These are phyloP conservation scores for Rhizodiscina lignyota DNA, from an alignment of 495 filamentous ascomycete species.

Conservation along the genomic window DNA sequence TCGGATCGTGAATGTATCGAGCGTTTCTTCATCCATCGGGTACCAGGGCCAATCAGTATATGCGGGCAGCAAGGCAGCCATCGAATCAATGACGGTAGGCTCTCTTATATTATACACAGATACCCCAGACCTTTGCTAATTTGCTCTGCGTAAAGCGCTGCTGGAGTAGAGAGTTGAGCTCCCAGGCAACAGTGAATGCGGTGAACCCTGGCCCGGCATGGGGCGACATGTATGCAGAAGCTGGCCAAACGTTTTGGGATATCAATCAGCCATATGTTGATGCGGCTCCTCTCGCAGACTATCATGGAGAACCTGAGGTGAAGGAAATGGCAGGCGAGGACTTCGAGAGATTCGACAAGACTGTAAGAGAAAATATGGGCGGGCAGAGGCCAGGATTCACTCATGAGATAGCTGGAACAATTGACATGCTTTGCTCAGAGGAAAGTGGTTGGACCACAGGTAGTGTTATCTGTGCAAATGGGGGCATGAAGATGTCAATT, in stretches of 20 bases:
- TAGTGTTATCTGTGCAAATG: slow-evolving; percentile 75
- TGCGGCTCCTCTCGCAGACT: slow-evolving; percentile 45
- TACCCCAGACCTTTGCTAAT: no score
- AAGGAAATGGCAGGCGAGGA: slow-evolving; percentile 35
- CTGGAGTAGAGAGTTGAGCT: slow-evolving; percentile 67
- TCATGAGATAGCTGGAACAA: slow-evolving; percentile 65
- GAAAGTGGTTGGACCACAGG: slow-evolving; percentile 74
- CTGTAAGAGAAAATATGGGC: slow-evolving; percentile 33
- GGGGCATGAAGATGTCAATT: slow-evolving; percentile 63
- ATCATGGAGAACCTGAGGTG: background rate
- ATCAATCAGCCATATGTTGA: slow-evolving; percentile 40
- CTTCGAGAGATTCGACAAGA: slow-evolving; percentile 30
- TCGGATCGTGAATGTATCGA: slow-evolving; percentile 65
- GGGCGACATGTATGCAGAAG: slow-evolving; percentile 56
- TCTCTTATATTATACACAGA: no score
- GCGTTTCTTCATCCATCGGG: slow-evolving; percentile 50
- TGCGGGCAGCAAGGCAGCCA: slow-evolving; percentile 73
- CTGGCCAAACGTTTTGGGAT: slow-evolving; percentile 32
- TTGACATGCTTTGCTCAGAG: slow-evolving; percentile 63
- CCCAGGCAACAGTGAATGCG: slow-evolving; percentile 67
- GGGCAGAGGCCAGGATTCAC: slow-evolving; percentile 59
- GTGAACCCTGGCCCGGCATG: slow-evolving; percentile 80
- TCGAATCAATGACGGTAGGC: slow-evolving; percentile 97
- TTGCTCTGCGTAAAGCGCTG: no score
- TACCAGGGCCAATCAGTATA: slow-evolving; percentile 62